Percentiles rank a stretch among this genome's conserved stretches.
Conservation (phyloP, 805 yeast genomes). For the Starmerella vaccinii region DNA sequence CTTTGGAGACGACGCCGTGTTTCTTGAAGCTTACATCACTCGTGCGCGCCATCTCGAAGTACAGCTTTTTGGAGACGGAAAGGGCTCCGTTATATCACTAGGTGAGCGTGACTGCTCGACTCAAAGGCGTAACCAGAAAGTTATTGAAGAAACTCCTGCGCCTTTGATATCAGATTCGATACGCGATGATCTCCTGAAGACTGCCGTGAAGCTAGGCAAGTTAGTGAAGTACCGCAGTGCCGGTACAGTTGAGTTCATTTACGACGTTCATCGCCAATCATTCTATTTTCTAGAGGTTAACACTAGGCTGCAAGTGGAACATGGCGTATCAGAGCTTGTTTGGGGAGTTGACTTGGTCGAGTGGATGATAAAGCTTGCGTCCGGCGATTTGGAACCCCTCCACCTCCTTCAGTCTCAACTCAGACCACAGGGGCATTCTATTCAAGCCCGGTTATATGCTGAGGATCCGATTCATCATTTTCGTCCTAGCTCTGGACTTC, state of each 20-base stretch:
- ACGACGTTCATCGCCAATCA: conserved; percentile 71
- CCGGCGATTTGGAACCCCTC: neutral
- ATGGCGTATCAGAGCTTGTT: conserved; percentile 87
- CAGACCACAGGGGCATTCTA: conserved; percentile 62
- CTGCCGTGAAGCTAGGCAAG: conserved; percentile 64
- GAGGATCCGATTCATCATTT: conserved; percentile 92
- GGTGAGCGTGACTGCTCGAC: conserved; percentile 98
- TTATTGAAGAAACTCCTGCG: conserved; percentile 96
- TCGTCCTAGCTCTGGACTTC: conserved; percentile 89
- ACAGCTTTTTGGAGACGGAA: conserved; percentile 94
- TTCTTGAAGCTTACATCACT: conserved; percentile 87
- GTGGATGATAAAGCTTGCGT: conserved; percentile 63
- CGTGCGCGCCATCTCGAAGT: conserved; percentile 94
- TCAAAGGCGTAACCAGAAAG: conserved; percentile 93
- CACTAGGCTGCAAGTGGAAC: conserved; percentile 94
- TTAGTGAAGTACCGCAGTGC: conserved; percentile 84
- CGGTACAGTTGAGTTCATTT: conserved; percentile 91
- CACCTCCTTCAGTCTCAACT: neutral
- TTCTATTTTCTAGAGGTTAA: conserved; percentile 91
- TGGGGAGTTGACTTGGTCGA: conserved; percentile 90
- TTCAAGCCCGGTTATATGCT: conserved; percentile 92
- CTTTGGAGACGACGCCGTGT: conserved; percentile 93
- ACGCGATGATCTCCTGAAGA: conserved; percentile 47
- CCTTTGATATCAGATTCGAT: conserved; percentile 80
- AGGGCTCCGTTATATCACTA: conserved; percentile 80